Evolutionary conservation across 768 basidiomycete species (phyloP), one percentile per base, ranked within the genome.

Genomic region (Crucibulum laeve): DNA sequence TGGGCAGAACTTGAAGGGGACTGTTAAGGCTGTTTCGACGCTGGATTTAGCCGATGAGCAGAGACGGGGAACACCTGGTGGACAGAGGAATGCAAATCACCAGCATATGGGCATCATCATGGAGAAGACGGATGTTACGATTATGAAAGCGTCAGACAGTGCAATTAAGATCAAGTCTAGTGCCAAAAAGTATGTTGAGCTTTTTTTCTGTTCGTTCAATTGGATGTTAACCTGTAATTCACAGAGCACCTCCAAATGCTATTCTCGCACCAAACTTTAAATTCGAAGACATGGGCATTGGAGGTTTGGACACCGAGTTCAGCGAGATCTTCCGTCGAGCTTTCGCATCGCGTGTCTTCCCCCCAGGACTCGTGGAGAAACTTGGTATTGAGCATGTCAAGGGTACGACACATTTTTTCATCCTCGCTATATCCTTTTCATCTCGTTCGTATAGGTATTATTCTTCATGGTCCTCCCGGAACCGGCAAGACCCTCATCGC

Each of bases 261-360:
- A 95, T 99, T 53, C 77, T 99, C 7, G 84, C 92, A 0, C 92
- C 96, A 1, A 97, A 97, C 65, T 99, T 99, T 79, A 98, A 96
- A 64, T 99, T 99, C 49, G 90, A 95, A 57, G 96, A 99, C 62
- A 98, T 99, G 95, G 96, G 96, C 14, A 98, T 99, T 56, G 96
- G 96, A 57, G 96, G 96, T 56, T 73, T 99, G 25, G 96, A 99
- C 61, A 73, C 80, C 5, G 96, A 99, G 60, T 99, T 99, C 59
- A 81, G 81, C 44, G 84, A 91, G 33, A 99, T 99, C 57, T 99
- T 99, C 74, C 89, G 96, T 60, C 87, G 96, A 56, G 96, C 96
- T 0, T 99, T 99, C 59, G 94, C 96, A 0, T 91, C 88, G 38
- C 91, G 96, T 36, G 92, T 99, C n/a, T 99, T 98, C 67, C 96